These are phyloP conservation scores for Exophiala bonariae DNA, from an alignment of 2,329 filamentous ascomycete species.

Conservation along the genomic window DNA sequence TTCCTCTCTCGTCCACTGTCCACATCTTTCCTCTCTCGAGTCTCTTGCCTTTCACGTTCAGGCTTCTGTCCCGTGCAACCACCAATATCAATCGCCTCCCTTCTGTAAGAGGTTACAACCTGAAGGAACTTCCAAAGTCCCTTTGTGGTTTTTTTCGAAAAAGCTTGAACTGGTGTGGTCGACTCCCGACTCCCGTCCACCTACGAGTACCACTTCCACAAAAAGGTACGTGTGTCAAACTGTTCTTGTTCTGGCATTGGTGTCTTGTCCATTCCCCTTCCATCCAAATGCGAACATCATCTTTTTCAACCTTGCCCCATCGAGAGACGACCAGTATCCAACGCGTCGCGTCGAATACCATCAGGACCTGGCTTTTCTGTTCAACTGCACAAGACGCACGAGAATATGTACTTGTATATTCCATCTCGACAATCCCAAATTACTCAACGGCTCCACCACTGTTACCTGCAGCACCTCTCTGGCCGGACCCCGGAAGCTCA, in stretches of 20 bases:
- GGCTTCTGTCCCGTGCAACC: not conserved
- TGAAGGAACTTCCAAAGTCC: too few relatives aligned
- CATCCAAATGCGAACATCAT: conserved; percentile 11
- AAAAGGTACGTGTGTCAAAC: conserved; percentile 14
- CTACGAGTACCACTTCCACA: not conserved
- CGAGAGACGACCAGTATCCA: not conserved
- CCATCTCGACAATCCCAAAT: too few relatives aligned
- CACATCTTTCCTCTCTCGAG: conserved; percentile 3
- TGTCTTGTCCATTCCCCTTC: conserved; percentile 10
- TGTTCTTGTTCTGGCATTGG: not conserved
- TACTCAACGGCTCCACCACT: too few relatives aligned
- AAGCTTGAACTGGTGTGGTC: not conserved
- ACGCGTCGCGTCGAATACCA: too few relatives aligned
- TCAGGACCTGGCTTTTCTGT: too few relatives aligned
- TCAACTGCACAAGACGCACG: too few relatives aligned
- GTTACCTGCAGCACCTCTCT: too few relatives aligned
- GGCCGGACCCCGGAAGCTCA: not conserved
- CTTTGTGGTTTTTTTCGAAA: not conserved
- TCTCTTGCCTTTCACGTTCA: not conserved
- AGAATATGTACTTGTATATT: too few relatives aligned
- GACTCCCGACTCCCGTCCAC: not conserved
- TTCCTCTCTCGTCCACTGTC: conserved; percentile 26
- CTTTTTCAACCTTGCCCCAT: conserved; percentile 8
- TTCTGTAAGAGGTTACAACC: too few relatives aligned
- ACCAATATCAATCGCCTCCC: too few relatives aligned